Percentiles rank a stretch among this genome's conserved stretches.
Evolutionary conservation across 208 protist species (phyloP).

Genomic region (Acanthamoeba royreba): DNA sequence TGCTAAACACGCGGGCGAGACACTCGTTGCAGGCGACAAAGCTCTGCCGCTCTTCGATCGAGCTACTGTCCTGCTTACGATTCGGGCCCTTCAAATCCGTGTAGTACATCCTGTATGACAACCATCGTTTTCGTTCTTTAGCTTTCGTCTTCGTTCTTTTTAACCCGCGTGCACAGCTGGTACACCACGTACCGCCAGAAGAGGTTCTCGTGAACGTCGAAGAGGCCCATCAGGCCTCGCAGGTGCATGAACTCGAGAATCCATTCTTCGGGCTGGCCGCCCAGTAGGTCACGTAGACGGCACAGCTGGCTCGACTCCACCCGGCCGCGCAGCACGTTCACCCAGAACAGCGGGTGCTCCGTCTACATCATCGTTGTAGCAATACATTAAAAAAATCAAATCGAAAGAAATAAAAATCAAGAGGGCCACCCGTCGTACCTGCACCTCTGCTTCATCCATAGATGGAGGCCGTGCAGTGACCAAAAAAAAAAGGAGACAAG

Average conservation of each 20-base stretch:
- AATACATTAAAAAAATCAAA: background rate
- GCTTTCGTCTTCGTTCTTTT: too few species aligned
- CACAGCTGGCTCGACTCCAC: background rate
- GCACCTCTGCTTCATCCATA: background rate
- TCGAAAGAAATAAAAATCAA: too few species aligned
- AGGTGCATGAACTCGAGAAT: background rate
- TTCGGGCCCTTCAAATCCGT: background rate
- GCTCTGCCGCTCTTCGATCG: background rate
- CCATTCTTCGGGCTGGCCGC: background rate
- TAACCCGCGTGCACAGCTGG: too few species aligned
- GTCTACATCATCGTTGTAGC: background rate
- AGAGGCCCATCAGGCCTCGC: background rate
- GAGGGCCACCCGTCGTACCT: too few species aligned
- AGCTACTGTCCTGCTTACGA: background rate
- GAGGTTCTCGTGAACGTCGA: conserved; percentile 35
- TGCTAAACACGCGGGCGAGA: background rate
- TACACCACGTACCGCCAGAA: background rate
- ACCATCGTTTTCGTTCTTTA: background rate
- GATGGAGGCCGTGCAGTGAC: too few species aligned
- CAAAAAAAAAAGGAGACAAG: too few species aligned
- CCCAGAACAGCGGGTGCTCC: conserved; percentile 18
- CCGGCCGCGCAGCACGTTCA: conserved; percentile 6
- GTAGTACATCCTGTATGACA: background rate
- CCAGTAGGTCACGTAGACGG: background rate
- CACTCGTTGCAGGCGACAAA: background rate